These are phyloP conservation scores for Suhomyces emberorum DNA, from an alignment of 805 yeast species.

Conservation along the genomic window DNA sequence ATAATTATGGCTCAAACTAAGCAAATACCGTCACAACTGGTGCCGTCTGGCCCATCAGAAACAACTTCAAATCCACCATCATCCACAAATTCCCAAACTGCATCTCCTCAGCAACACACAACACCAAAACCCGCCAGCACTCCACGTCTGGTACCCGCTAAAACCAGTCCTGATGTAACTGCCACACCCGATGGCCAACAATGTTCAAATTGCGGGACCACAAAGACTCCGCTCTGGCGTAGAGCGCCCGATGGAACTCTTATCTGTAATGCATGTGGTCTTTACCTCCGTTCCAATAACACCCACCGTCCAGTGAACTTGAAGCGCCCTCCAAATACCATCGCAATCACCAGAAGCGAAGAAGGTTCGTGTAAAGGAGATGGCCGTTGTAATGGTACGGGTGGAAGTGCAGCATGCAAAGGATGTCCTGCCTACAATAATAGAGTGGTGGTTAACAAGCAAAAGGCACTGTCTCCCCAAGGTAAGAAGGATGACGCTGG, in stretches of 20 bases:
- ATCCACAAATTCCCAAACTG: background rate
- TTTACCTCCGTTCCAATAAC: slow-evolving; percentile 56
- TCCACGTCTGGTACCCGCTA: background rate
- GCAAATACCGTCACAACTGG: background rate
- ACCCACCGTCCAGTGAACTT: slow-evolving; percentile 64
- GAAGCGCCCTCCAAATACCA: slow-evolving; percentile 54
- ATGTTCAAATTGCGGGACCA: slow-evolving; percentile 55
- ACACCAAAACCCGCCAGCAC: background rate
- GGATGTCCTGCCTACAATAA: slow-evolving; percentile 85
- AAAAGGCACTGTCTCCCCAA: slow-evolving; percentile 4
- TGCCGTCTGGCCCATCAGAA: background rate
- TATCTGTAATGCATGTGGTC: slow-evolving; percentile 60
- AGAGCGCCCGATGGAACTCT: slow-evolving; percentile 54
- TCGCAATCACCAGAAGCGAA: slow-evolving; percentile 37
- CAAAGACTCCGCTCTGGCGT: slow-evolving; percentile 58
- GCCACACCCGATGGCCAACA: slow-evolving; percentile 34
- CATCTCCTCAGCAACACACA: background rate
- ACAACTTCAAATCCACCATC: background rate
- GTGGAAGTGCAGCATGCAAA: slow-evolving; percentile 74
- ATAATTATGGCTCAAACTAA: slow-evolving; percentile 2
- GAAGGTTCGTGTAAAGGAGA: slow-evolving; percentile 69
- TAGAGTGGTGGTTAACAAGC: slow-evolving; percentile 46
- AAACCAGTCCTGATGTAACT: background rate
- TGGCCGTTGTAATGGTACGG: slow-evolving; percentile 84
- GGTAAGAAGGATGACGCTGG: background rate